Base-by-base conservation (phyloP, 164 flowering plant species). In the Nymphaea colorata region DNA sequence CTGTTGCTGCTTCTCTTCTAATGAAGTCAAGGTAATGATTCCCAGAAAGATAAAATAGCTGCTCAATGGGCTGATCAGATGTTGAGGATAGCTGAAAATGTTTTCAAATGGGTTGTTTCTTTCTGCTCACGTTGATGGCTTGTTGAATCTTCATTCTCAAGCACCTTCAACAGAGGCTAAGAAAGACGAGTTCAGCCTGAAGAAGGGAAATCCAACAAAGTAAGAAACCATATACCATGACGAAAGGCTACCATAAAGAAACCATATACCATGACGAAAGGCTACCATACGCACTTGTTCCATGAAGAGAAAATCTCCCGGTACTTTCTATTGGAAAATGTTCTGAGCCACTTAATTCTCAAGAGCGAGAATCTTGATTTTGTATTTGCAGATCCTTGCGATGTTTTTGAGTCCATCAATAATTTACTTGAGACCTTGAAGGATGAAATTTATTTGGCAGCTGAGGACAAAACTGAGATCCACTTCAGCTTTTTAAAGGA, bases 241-340 rank as follows among this genome's bases (percentile, higher is more conserved):
- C 84, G 18, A 82, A 77, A 81, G 91, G 98, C 80, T 91, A 91
- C 71, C 96, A 86, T 68, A 82, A 87, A 74, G 61, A 82, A 79
- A 16, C 63, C 74, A 16, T 84, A 78, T 67, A 45, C 68, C 8
- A 72, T 68, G 36, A 70, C 84, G 18, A 82, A 77, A 81, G 91
- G 97, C 80, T 91, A 91, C 71, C 96, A 86, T 68, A 82, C 36
- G 61, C 89, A 88, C 77, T 73, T 91, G 10, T 94, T 94, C 79
- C 80, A 81, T 61, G 84, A 86, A 74, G 42, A 91, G 73, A 79
- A 81, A 90, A 89, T 72, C 90, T 89, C 73, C 79, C 86, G 47
- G 43, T 87, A 69, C 68, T 73, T n/a, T 71, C 83, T 71, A 65
- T 86, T 42, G 66, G 75, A 74, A 71, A 67, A n/a, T 79, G 73